phyloP scores from a whole-genome alignment of 176 grass and related monocot species.

The Zoysia japonica region DNA sequence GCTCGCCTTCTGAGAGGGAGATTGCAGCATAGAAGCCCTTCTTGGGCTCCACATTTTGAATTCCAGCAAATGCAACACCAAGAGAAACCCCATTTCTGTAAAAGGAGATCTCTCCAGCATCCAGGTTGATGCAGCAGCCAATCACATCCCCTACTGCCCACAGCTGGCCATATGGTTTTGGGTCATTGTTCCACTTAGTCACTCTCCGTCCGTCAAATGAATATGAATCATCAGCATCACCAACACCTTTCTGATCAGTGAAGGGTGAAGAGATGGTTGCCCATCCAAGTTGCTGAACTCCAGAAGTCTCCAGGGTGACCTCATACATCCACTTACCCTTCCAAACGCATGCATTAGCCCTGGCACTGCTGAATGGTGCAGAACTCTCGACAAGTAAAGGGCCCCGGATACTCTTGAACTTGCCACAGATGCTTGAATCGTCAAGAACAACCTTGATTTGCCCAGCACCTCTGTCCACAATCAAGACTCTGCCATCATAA shows the following conservation, averaged over 20 bases:
- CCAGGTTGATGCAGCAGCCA: conserved; percentile 77
- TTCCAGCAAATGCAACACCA: conserved; percentile 70
- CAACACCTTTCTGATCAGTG: conserved; percentile 80
- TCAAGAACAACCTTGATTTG: conserved; percentile 57
- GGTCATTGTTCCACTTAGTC: conserved; percentile 82
- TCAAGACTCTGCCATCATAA: conserved; percentile 30
- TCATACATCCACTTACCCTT: conserved; percentile 96
- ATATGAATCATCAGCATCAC: conserved; percentile 81
- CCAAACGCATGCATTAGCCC: conserved; percentile 60
- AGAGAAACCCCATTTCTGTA: conserved; percentile 73
- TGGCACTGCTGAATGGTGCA: conserved; percentile 67
- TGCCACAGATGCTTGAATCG: conserved; percentile 58
- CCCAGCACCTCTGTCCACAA: conserved; percentile 43
- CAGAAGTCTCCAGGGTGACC: conserved; percentile 73
- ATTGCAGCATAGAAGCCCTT: conserved; percentile 79
- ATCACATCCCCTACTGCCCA: conserved; percentile 87
- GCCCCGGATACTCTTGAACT: conserved; percentile 62
- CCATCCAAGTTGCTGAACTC: conserved; percentile 88
- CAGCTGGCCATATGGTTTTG: conserved; percentile 64
- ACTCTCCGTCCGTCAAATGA: conserved; percentile 74
- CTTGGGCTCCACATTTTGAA: conserved; percentile 37
- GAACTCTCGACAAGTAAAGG: conserved; percentile 72
- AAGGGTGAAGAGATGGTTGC: conserved; percentile 63
- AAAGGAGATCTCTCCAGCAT: conserved; percentile 64
- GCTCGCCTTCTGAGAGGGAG: conserved; percentile 81